phyloP scores from a whole-genome alignment of 2,329 filamentous ascomycete genomes.

The Aspergillus sp. region DNA sequence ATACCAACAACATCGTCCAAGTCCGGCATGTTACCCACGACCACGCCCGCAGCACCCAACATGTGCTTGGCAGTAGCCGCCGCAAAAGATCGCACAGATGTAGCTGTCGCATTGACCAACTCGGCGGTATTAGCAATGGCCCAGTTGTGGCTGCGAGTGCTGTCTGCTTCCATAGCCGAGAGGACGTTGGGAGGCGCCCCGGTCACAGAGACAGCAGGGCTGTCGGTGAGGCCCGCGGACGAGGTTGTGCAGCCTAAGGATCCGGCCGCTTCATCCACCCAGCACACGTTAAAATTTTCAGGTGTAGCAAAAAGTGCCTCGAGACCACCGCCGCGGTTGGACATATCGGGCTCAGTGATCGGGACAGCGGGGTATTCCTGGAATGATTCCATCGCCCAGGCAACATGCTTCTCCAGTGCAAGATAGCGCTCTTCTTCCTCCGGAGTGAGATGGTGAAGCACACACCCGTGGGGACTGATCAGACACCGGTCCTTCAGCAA shows the following conservation, averaged over 20 bases:
- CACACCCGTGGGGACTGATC: constrained; percentile 44
- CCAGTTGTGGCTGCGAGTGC: constrained; percentile 36
- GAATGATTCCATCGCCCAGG: constrained; percentile 28
- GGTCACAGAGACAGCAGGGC: constrained; percentile 19
- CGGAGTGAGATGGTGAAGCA: constrained; percentile 42
- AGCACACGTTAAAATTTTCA: constrained; percentile 45
- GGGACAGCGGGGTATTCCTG: constrained; percentile 38
- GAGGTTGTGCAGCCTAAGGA: constrained; percentile 26
- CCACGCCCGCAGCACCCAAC: constrained; percentile 30
- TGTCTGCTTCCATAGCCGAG: constrained; percentile 39
- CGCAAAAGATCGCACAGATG: constrained; percentile 33
- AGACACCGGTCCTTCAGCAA: constrained; percentile 42
- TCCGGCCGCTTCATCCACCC: constrained; percentile 38
- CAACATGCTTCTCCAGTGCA: constrained; percentile 40
- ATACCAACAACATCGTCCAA: constrained; percentile 42
- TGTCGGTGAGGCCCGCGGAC: constrained; percentile 20
- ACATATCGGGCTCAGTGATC: constrained; percentile 39
- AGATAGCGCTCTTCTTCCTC: constrained; percentile 48
- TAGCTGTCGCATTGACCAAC: constrained; percentile 33
- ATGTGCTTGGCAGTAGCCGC: constrained; percentile 38
- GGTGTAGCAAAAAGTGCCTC: constrained; percentile 45
- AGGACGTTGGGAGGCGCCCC: constrained; percentile 35
- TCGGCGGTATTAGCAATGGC: constrained; percentile 35
- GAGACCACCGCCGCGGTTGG: constrained; percentile 43
- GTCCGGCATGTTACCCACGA: constrained; percentile 30